phyloP scores from a whole-genome alignment of 2,329 filamentous ascomycete species.

The Colletotrichum sp. region DNA sequence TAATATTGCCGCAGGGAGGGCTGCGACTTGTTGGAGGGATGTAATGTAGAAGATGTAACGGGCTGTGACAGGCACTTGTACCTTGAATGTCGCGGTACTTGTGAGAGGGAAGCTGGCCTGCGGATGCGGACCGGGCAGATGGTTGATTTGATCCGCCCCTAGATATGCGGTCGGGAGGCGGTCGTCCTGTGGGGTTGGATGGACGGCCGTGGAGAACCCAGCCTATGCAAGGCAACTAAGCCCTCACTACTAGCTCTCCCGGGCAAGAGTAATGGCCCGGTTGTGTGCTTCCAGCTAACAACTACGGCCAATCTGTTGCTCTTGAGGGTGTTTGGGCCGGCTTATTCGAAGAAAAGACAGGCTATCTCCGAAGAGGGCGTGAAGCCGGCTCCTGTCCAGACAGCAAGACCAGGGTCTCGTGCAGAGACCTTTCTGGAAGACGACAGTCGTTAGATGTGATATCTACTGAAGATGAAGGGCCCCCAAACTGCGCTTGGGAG shows the following conservation, averaged over 20 bases:
- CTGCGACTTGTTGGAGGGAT: slow-evolving; percentile 20
- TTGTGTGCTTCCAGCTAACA: background rate
- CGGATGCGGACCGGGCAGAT: slow-evolving; percentile 21
- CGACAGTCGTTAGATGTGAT: slow-evolving; percentile 4
- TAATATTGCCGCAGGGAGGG: slow-evolving; percentile 18
- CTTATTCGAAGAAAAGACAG: background rate
- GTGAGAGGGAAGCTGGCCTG: slow-evolving; percentile 17
- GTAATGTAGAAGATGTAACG: slow-evolving; percentile 8
- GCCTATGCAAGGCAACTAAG: slow-evolving; percentile 9
- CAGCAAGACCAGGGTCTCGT: slow-evolving; percentile 3
- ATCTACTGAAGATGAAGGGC: background rate
- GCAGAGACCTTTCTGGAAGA: slow-evolving; percentile 18
- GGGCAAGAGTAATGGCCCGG: background rate
- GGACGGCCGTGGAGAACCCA: slow-evolving; percentile 19
- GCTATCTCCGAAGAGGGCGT: slow-evolving; percentile 12
- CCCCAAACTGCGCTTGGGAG: background rate
- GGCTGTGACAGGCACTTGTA: slow-evolving; percentile 16
- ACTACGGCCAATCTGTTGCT: background rate
- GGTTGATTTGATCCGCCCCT: slow-evolving; percentile 21
- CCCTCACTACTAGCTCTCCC: slow-evolving; percentile 1
- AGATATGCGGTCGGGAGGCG: slow-evolving; percentile 15
- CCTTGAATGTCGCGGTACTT: slow-evolving; percentile 22
- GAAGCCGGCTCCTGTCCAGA: background rate
- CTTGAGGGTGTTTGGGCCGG: background rate
- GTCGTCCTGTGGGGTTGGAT: slow-evolving; percentile 16